Evolutionary conservation across 441 rosid species (phyloP).

Genomic region (Aleurites moluccanus): DNA sequence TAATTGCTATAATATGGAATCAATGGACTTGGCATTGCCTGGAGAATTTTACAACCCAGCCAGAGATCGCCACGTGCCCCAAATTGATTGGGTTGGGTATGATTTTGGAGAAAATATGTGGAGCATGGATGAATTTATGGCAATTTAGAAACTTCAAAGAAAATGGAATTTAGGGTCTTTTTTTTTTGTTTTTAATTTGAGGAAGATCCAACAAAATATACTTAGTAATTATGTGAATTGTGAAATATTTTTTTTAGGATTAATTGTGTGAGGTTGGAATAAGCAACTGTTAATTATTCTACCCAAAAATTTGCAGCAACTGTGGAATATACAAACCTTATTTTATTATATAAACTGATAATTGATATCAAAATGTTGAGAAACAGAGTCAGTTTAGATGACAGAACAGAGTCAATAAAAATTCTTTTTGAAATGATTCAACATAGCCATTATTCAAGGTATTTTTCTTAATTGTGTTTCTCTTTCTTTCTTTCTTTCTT

Average conservation of each 20-base stretch:
- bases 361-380: not conserved
- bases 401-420: not conserved
- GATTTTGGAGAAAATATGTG: constrained; percentile 38
- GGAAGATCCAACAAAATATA: constrained; percentile 8
- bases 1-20: constrained; percentile 32
- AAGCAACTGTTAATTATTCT: constrained; percentile 12
- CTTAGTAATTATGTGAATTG: not conserved
- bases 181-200: not conserved
- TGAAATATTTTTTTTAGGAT: not conserved
- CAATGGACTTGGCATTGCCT: constrained; percentile 17
- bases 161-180: constrained; percentile 6
- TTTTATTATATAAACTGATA: not conserved
- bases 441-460: not conserved
- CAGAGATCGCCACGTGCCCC: constrained; percentile 24
- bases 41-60: constrained; percentile 16
- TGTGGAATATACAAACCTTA: constrained; percentile 6
- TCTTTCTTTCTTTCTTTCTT: too few relatives aligned
- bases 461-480: not conserved
- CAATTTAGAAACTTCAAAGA: constrained; percentile 25
- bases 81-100: constrained; percentile 29
- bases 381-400: not conserved
- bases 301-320: not conserved
- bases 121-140: constrained; percentile 42
- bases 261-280: constrained; percentile 15
- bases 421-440: too few relatives aligned